Evolutionary conservation across 352 stramenopile species (phyloP), one percentile per base, ranked within the genome.

Genomic region (Globisporangium takayamanum): DNA sequence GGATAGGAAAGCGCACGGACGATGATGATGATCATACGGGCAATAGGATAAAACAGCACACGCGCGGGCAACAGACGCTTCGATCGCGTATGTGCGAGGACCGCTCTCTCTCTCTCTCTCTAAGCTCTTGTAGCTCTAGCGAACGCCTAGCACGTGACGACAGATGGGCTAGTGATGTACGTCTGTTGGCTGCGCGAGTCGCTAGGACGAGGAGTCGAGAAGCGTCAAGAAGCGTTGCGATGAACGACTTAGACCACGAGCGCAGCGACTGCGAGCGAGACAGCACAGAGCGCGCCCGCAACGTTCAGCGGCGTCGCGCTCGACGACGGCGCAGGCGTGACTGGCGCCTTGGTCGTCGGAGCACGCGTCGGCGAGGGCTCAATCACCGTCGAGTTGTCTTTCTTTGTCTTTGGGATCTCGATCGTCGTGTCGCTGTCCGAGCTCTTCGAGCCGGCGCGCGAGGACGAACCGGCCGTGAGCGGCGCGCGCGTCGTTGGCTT

Each of bases 201-300:
- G 33, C 33, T 10, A 10, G 10, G 33, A 39, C 33, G 33, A 39
- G 8, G 30, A 36, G 33, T 12, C 33, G 25, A 39, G 52, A 46
- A 12, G 14, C 26, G 25, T 22, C 41, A n/a, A 45, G 18, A 20
- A 18, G 6, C 12, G 12, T 45, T 15, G 12, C 39, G 8, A 15
- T 16, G 12, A 45, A 18, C 5, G 42, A 7, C 53, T 60, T 60
- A 65, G 22, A 65, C 60, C 36, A 41, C 53, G 28, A 65, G 39
- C 8, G 49, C 53, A 12, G 53, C 59, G 52, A 60, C 41, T 26
- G 53, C 50, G 53, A 65, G 52, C 47, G 47, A 55, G 18, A 60
- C 53, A 41, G 52, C 59, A 39, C 59, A 60, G 46, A 65, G 59
- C 36, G 51, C 30, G 20, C 44, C 49, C n/a, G 54, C 36, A 14